Evolutionary conservation across 805 yeast genomes (phyloP).

Genomic region (Zygosaccharomyces pseudorouxii): DNA sequence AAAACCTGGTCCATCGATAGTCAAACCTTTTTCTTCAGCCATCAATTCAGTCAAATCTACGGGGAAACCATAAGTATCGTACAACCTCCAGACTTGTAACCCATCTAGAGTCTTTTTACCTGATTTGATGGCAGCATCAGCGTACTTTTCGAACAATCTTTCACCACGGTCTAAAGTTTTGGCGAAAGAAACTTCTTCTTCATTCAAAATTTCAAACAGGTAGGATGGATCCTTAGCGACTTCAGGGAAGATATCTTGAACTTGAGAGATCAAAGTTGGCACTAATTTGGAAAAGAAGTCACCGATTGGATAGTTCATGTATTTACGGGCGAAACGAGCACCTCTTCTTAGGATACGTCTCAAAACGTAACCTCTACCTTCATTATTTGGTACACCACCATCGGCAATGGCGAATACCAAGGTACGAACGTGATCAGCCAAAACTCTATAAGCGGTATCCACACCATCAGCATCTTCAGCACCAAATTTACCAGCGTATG

Average conservation of each 20-base stretch:
- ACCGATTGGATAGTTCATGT: slow-evolving; percentile 93
- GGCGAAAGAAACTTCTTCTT: slow-evolving; percentile 93
- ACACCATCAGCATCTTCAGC: slow-evolving; percentile 89
- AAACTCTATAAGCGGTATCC: slow-evolving; percentile 96
- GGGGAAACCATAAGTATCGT: slow-evolving; percentile 98
- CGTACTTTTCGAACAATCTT: slow-evolving; percentile 90
- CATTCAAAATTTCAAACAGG: slow-evolving; percentile 86
- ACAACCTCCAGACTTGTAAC: slow-evolving; percentile 95
- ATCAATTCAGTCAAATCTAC: slow-evolving; percentile 94
- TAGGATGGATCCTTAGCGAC: slow-evolving; percentile 63
- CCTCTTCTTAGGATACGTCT: slow-evolving; percentile 98
- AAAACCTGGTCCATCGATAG: slow-evolving; percentile 87
- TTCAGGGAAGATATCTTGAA: slow-evolving; percentile 88
- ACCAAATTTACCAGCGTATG: slow-evolving; percentile 90
- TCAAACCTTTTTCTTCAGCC: slow-evolving; percentile 97
- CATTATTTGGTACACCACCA: slow-evolving; percentile 99
- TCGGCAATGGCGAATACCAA: slow-evolving; percentile 93
- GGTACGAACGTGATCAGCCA: slow-evolving; percentile 98
- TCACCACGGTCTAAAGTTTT: slow-evolving; percentile 98
- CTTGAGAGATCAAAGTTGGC: slow-evolving; percentile 88
- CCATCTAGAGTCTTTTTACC: slow-evolving; percentile 79
- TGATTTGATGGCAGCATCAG: slow-evolving; percentile 70
- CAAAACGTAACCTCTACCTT: slow-evolving; percentile 97
- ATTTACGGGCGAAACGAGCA: slow-evolving; percentile 92
- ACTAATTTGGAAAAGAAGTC: slow-evolving; percentile 87